A percentile compares a stretch with the other conserved stretches of the same genome.
Evolutionary conservation across 1,284 basidiomycete genomes (phyloP).

Genomic region (Ceratobasidium sp.): DNA sequence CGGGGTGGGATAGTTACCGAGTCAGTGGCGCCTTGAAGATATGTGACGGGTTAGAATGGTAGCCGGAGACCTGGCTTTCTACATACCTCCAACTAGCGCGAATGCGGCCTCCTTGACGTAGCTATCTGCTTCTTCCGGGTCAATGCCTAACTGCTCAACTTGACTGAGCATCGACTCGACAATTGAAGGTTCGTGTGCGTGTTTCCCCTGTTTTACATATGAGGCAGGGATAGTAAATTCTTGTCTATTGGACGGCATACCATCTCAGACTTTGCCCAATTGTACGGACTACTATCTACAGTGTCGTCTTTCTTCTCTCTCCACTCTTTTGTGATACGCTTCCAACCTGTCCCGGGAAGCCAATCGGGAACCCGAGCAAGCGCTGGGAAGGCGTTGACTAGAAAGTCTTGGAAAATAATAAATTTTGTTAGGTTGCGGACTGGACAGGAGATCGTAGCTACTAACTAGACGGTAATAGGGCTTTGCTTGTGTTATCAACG

Average conservation of each 20-base stretch:
- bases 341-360: slow-evolving; percentile 41
- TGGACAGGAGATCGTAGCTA: not conserved
- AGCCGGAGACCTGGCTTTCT: too few relatives aligned
- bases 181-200: slow-evolving; percentile 15
- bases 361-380: slow-evolving; percentile 42
- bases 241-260: not conserved
- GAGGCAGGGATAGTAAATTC: not conserved
- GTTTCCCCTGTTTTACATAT: not conserved
- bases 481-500: slow-evolving; percentile 27
- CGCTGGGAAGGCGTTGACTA: slow-evolving; percentile 39
- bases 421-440: not conserved
- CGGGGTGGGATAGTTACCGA: too few relatives aligned
- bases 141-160: not conserved
- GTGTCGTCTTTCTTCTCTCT: slow-evolving; percentile 17
- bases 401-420: slow-evolving; percentile 9
- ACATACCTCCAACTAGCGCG: slow-evolving; percentile 8
- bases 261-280: slow-evolving; percentile 27
- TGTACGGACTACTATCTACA: not conserved
- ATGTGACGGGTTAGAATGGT: too few relatives aligned
- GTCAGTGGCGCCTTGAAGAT: too few relatives aligned
- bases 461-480: slow-evolving; percentile 6
- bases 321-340: slow-evolving; percentile 28
- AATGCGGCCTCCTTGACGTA: slow-evolving; percentile 7
- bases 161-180: slow-evolving; percentile 1
- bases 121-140: not conserved